Conservation (phyloP, 2,329 filamentous ascomycete genomes). For the Akanthomyces uredinophilus region DNA sequence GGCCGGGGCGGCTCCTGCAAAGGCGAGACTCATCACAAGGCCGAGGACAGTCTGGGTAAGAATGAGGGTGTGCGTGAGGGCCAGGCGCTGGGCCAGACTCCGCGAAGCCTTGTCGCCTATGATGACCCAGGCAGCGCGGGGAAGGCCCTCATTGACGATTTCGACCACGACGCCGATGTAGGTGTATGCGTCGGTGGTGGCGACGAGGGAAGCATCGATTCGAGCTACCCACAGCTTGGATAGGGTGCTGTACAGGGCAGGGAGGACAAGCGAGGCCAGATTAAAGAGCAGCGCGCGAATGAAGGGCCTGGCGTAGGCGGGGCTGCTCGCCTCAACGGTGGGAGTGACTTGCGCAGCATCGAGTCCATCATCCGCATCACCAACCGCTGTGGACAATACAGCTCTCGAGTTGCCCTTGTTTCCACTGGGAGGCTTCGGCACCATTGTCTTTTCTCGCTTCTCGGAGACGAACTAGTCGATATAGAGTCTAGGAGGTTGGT, state of each 20-base stretch:
- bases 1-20: conserved; percentile 46
- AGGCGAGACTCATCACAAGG: conserved; percentile 53
- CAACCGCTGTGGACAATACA: neutral
- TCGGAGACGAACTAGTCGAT: too few relatives aligned
- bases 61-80: conserved; percentile 58
- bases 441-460: neutral
- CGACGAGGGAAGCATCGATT: conserved; percentile 51
- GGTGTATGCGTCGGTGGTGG: conserved; percentile 49
- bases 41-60: conserved; percentile 56
- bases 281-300: conserved; percentile 58
- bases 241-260: conserved; percentile 62
- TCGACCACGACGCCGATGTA: conserved; percentile 64
- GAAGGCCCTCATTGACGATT: conserved; percentile 68
- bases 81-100: conserved; percentile 44
- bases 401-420: neutral
- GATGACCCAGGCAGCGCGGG: conserved; percentile 61
- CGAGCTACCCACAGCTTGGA: conserved; percentile 66
- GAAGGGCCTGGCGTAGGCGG: conserved; percentile 6
- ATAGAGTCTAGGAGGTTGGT: too few relatives aligned
- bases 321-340: too few relatives aligned
- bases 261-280: conserved; percentile 55
- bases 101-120: conserved; percentile 60
- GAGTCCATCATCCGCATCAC: neutral
- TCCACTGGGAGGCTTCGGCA: neutral
- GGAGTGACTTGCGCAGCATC: neutral